Evolutionary conservation across 2,329 filamentous ascomycete species (phyloP).

Genomic region (Dryadomyces quercivorus): DNA sequence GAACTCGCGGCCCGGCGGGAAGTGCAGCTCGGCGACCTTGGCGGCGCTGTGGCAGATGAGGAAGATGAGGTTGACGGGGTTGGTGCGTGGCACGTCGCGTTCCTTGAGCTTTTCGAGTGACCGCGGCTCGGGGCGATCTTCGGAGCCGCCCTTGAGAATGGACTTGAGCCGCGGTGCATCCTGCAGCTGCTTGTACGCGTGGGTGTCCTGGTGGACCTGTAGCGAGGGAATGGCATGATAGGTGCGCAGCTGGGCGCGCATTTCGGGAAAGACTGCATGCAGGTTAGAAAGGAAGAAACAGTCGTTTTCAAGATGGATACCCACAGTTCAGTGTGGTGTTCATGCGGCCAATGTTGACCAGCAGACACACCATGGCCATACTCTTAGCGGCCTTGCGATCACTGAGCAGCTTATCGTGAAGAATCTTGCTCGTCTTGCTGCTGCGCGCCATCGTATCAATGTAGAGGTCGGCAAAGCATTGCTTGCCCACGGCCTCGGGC

Average conservation of each 20-base stretch:
- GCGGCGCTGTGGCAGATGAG: slow-evolving; percentile 81
- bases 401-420: slow-evolving; percentile 89
- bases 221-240: slow-evolving; percentile 97
- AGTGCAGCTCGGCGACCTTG: slow-evolving; percentile 88
- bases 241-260: slow-evolving; percentile 93
- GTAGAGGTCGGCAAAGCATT: slow-evolving; percentile 89
- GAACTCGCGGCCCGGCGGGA: slow-evolving; percentile 75
- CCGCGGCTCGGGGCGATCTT: slow-evolving; percentile 74
- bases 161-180: slow-evolving; percentile 94
- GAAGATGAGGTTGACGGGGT: slow-evolving; percentile 95
- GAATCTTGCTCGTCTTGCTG: slow-evolving; percentile 97
- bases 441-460: slow-evolving; percentile 98
- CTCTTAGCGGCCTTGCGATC: slow-evolving; percentile 87
- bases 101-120: slow-evolving; percentile 73
- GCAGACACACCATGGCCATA: slow-evolving; percentile 97
- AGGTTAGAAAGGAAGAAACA: slow-evolving; percentile 6
- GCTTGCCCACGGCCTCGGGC: slow-evolving; percentile 40
- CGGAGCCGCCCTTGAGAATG: slow-evolving; percentile 90
- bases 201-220: slow-evolving; percentile 87
- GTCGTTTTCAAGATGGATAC: slow-evolving; percentile 16
- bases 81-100: slow-evolving; percentile 59
- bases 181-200: slow-evolving; percentile 95
- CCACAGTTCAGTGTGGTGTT: slow-evolving; percentile 96
- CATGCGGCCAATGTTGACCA: slow-evolving; percentile 97
- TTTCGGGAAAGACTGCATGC: slow-evolving; percentile 93